phyloP scores from a whole-genome alignment of 345 rosid genomes.

The Moricandia arvensis region DNA sequence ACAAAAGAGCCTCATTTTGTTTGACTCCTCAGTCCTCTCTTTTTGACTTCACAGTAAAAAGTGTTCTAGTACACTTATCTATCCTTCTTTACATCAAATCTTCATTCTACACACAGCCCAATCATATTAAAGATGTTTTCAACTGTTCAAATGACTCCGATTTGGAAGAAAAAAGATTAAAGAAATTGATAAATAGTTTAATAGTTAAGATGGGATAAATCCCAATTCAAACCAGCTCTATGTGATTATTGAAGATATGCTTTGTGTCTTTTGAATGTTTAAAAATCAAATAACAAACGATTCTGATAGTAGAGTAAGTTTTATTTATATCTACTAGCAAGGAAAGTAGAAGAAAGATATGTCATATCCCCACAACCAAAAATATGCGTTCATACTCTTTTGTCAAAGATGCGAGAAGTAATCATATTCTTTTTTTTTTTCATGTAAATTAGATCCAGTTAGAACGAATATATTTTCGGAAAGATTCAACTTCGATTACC shows the following conservation, averaged over 20 bases:
- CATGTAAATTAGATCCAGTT: too few relatives aligned
- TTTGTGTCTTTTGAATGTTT: background rate
- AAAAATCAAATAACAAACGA: background rate
- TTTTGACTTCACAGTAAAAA: constrained; percentile 57
- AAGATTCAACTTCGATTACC: too few relatives aligned
- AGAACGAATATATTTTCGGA: too few relatives aligned
- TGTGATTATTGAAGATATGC: background rate
- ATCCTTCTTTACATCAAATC: constrained; percentile 16
- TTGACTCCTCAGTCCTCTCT: constrained; percentile 41
- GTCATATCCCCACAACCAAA: too few relatives aligned
- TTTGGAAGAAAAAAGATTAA: background rate
- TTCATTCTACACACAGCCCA: constrained; percentile 20
- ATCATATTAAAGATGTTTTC: background rate
- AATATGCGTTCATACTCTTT: too few relatives aligned
- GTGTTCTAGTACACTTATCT: constrained; percentile 20
- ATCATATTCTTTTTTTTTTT: too few relatives aligned
- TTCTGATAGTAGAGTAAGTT: background rate
- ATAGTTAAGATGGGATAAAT: background rate
- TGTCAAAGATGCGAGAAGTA: too few relatives aligned
- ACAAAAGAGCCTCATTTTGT: constrained; percentile 37
- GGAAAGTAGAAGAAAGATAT: background rate
- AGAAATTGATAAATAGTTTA: background rate
- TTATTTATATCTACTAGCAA: background rate
- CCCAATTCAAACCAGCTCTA: background rate
- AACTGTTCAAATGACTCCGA: background rate